Percentiles rank a stretch among this genome's conserved stretches.
phyloP scores from a whole-genome alignment of 1,139 yeast genomes.

The Candida sanyaensis region DNA sequence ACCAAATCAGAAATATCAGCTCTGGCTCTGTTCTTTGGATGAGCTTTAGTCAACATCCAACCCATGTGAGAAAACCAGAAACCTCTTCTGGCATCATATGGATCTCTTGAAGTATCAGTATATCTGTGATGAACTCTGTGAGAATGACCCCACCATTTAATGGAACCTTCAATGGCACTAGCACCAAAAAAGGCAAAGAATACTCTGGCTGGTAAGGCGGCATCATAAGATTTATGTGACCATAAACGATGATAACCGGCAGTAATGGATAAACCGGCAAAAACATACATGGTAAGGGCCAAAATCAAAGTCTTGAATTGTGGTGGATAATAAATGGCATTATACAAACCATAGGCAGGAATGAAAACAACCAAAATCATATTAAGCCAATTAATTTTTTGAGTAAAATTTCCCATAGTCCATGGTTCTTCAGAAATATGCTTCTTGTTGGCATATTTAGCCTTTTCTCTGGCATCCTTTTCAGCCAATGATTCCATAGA shows the following conservation, averaged over 20 bases:
- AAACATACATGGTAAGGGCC: conserved; percentile 61
- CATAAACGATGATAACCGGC: conserved; percentile 77
- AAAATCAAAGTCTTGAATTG: conserved; percentile 59
- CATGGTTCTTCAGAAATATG: conserved; percentile 94
- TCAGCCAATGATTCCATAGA: conserved; percentile 51
- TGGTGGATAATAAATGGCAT: conserved; percentile 54
- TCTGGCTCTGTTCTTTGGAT: conserved; percentile 93
- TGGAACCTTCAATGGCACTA: conserved; percentile 94
- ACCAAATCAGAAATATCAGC: conserved; percentile 93
- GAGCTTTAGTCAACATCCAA: conserved; percentile 94
- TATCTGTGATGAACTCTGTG: conserved; percentile 98
- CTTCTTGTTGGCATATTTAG: conserved; percentile 45
- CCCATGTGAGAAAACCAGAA: conserved; percentile 97
- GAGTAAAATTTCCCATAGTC: conserved; percentile 80
- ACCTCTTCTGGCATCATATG: conserved; percentile 95
- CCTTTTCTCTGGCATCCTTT: conserved; percentile 56
- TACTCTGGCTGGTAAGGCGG: conserved; percentile 66
- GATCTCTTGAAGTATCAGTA: conserved; percentile 96
- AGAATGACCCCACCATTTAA: conserved; percentile 98
- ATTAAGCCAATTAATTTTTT: conserved; percentile 94
- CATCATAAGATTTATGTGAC: conserved; percentile 87
- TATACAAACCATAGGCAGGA: conserved; percentile 64
- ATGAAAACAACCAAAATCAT: conserved; percentile 70
- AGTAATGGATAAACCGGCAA: conserved; percentile 88
- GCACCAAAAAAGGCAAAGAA: conserved; percentile 87